Conservation (phyloP, 1,284 basidiomycete species). For the Papiliotrema fonsecae region DNA sequence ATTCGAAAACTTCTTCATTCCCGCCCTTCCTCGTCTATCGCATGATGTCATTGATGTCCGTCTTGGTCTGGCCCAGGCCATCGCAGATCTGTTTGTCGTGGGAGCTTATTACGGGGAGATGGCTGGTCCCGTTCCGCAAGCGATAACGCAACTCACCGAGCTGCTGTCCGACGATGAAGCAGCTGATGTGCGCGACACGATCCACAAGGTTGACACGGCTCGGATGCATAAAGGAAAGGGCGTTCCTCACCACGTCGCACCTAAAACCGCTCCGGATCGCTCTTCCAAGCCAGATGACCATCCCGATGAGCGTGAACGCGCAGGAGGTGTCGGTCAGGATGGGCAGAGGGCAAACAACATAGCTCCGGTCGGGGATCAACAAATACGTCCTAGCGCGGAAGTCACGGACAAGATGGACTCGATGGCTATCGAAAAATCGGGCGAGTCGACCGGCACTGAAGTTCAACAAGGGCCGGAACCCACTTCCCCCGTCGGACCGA, state of each 20-base stretch:
- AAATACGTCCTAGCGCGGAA: slow-evolving; percentile 3
- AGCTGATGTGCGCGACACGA: slow-evolving; percentile 36
- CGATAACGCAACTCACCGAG: slow-evolving; percentile 25
- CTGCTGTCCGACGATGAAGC: slow-evolving; percentile 30
- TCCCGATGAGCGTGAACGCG: too few relatives aligned
- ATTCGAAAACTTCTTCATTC: slow-evolving; percentile 60
- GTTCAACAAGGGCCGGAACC: too few relatives aligned
- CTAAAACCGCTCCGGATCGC: slow-evolving; percentile 4
- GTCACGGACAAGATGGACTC: slow-evolving; percentile 5
- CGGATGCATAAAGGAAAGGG: slow-evolving; percentile 18
- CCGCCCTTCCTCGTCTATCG: slow-evolving; percentile 58
- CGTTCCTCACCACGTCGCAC: slow-evolving; percentile 17
- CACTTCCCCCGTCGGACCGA: too few relatives aligned
- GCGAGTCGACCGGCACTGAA: not conserved
- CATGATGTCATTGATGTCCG: slow-evolving; percentile 79
- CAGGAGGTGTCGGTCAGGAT: not conserved
- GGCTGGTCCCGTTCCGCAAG: slow-evolving; percentile 16
- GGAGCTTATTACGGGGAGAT: slow-evolving; percentile 34
- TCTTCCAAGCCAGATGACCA: not conserved
- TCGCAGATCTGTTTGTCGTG: slow-evolving; percentile 38
- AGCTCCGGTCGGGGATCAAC: not conserved
- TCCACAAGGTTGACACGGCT: slow-evolving; percentile 25
- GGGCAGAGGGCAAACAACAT: not conserved
- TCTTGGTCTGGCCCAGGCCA: slow-evolving; percentile 64
- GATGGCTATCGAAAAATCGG: slow-evolving; percentile 9